Percentiles rank a stretch among this genome's conserved stretches.
Conservation (phyloP, 352 stramenopile genomes). For the Pythium scleroteichum region DNA sequence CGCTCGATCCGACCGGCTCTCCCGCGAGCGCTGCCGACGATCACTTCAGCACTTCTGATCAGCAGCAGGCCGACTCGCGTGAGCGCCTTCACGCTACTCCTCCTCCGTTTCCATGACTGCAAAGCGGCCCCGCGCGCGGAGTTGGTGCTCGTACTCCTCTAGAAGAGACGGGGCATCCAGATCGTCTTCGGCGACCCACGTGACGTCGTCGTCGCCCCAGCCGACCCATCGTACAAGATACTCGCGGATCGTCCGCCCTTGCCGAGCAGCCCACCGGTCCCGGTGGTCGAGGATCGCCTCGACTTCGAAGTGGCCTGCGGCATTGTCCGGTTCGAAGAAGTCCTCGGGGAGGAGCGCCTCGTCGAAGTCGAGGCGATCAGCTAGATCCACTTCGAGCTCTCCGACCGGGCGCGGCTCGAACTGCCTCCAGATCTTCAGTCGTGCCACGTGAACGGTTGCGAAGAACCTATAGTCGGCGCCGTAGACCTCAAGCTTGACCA, state of each 20-base stretch:
- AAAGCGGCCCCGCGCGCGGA: neutral
- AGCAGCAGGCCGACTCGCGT: no score
- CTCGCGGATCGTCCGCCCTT: constrained; percentile 9
- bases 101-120: constrained; percentile 8
- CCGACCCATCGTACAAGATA: constrained; percentile 24
- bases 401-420: constrained; percentile 2
- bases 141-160: constrained; percentile 9
- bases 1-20: no score
- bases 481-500: constrained; percentile 14
- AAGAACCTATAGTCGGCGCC: constrained; percentile 15
- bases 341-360: constrained; percentile 27
- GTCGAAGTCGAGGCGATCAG: constrained; percentile 27
- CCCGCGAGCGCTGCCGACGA: no score
- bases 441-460: constrained; percentile 17
- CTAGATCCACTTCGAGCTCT: constrained; percentile 5
- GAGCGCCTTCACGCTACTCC: neutral
- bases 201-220: constrained; percentile 15
- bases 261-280: neutral
- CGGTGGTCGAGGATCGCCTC: constrained; percentile 11
- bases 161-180: constrained; percentile 6
- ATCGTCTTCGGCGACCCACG: constrained; percentile 22
- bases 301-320: constrained; percentile 21
- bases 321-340: constrained; percentile 20
- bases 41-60: no score
- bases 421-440: constrained; percentile 14